Evolutionary conservation across 768 basidiomycete genomes (phyloP).

Genomic region (Gyrodon lividus): DNA sequence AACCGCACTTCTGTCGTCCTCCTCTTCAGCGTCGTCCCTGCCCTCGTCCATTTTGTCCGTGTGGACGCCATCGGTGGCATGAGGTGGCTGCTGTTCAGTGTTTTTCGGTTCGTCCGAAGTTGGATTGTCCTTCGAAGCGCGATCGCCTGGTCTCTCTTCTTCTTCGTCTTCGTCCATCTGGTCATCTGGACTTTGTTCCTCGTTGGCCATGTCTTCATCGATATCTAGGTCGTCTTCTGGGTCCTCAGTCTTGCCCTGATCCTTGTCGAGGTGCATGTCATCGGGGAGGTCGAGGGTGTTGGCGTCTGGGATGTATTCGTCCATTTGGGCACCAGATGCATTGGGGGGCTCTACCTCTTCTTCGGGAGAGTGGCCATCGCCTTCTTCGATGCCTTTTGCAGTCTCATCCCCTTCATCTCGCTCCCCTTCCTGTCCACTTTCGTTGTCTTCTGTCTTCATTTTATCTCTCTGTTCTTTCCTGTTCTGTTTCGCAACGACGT

Average conservation of each 20-base stretch:
- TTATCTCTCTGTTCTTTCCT: slow-evolving; percentile 32
- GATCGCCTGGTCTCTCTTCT: slow-evolving; percentile 2
- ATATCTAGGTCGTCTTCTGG: slow-evolving; percentile 26
- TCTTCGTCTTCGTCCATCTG: slow-evolving; percentile 27
- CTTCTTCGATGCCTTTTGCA: slow-evolving; percentile 20
- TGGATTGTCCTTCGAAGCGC: slow-evolving; percentile 16
- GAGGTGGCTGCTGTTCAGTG: slow-evolving; percentile 18
- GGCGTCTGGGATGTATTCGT: slow-evolving; percentile 75
- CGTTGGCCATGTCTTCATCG: slow-evolving; percentile 40
- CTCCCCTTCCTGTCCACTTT: slow-evolving; percentile 25
- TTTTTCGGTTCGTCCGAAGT: slow-evolving; percentile 25
- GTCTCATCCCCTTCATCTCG: slow-evolving; percentile 27
- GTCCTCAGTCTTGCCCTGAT: slow-evolving; percentile 28
- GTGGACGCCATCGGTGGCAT: slow-evolving; percentile 17
- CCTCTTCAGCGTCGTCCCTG: slow-evolving; percentile 29
- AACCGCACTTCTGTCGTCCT: slow-evolving; percentile 24
- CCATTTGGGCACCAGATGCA: slow-evolving; percentile 64
- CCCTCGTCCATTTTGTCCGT: slow-evolving; percentile 16
- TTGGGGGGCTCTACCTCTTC: slow-evolving; percentile 46
- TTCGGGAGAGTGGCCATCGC: slow-evolving; percentile 36
- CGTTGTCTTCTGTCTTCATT: slow-evolving; percentile 30
- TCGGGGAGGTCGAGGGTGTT: slow-evolving; percentile 89
- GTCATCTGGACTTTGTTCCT: slow-evolving; percentile 23
- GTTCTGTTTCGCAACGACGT: slow-evolving; percentile 78
- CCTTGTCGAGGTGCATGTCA: slow-evolving; percentile 62